Evolutionary conservation across 148 eudicot species (phyloP), one percentile per base, ranked within the genome.

Genomic region (Camellia sinensis): DNA sequence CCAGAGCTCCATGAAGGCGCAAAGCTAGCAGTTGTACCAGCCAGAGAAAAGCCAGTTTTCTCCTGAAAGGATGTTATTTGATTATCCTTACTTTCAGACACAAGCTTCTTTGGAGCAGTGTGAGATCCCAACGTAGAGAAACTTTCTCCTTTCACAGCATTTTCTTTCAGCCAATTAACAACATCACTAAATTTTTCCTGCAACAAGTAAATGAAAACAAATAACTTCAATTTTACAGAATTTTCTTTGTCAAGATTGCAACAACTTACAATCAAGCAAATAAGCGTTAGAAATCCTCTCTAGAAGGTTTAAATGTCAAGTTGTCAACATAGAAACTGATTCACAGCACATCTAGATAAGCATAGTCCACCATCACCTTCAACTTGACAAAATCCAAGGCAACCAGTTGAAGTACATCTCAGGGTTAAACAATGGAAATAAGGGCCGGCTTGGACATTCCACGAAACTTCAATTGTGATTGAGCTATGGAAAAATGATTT

Each of bases 141-240:
- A 84, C 79, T 82, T 45, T 85, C 94, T 37, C 85, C 91, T 71
- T 79, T 88, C 65, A 82, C 84, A 75, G 87, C 75, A 81, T 92
- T 90, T 78, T 91, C 85, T 86, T 87, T 90, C 43, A 96, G 88
- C 99, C 99, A 93, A 73, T 84, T 89, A 61, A 93, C 97, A 79
- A 96, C 89, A 81, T 93, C 99, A 80, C 88, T 85, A 79, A 91
- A 96, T 67, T 91, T 92, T 14, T 83, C 98, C 99, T 93, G 89
- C 70, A 67, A 72, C 80, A 56, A 64, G 61, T 6, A 29, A 37
- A 63, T 17, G 17, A 12, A 18, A 53, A 19, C 14, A 10, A 63
- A 46, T 40, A 11, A 63, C 43, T 52, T 44, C 65, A 19, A 11
- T 78, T 15, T 22, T 67, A n/a, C 72, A n/a, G 8, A 78, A 40